These are phyloP conservation scores for Nannizziopsis barbatae DNA, from an alignment of 2,329 filamentous ascomycete species.

Conservation along the genomic window DNA sequence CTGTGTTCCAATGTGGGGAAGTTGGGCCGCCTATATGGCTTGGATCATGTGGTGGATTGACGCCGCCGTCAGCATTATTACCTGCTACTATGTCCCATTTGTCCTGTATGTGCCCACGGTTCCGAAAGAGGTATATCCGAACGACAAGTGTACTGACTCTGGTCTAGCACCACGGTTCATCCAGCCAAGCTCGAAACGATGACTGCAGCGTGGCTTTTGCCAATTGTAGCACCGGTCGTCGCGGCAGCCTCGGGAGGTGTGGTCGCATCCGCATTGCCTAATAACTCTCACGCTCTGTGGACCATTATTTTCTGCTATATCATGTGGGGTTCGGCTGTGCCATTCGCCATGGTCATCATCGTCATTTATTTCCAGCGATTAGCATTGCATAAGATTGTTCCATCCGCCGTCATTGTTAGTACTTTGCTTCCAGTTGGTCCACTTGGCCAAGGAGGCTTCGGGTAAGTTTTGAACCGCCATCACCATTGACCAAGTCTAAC, in stretches of 20 bases:
- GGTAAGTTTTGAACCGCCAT: constrained; percentile 25
- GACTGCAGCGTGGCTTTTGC: constrained; percentile 54
- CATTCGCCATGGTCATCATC: constrained; percentile 51
- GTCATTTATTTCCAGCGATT: constrained; percentile 60
- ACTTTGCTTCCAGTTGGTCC: constrained; percentile 58
- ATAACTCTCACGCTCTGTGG: constrained; percentile 45
- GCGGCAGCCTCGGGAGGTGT: constrained; percentile 54
- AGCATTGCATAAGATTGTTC: constrained; percentile 54
- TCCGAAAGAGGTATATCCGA: background rate
- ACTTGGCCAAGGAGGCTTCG: constrained; percentile 54
- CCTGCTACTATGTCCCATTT: constrained; percentile 41
- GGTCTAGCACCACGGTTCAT: constrained; percentile 13
- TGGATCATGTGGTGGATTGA: constrained; percentile 44
- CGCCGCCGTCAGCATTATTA: constrained; percentile 33
- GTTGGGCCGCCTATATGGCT: constrained; percentile 38
- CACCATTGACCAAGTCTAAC: background rate
- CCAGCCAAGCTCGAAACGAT: constrained; percentile 41
- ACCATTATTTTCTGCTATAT: constrained; percentile 57
- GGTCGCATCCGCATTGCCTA: constrained; percentile 48
- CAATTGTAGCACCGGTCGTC: constrained; percentile 56
- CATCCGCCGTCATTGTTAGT: constrained; percentile 56
- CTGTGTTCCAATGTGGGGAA: constrained; percentile 47
- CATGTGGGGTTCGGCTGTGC: constrained; percentile 55
- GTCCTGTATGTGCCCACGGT: constrained; percentile 40
- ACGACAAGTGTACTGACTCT: background rate